A percentile compares a stretch with the other conserved stretches of the same genome.
Conservation (phyloP, 306 rosid genomes). For the Trifolium pratense region DNA sequence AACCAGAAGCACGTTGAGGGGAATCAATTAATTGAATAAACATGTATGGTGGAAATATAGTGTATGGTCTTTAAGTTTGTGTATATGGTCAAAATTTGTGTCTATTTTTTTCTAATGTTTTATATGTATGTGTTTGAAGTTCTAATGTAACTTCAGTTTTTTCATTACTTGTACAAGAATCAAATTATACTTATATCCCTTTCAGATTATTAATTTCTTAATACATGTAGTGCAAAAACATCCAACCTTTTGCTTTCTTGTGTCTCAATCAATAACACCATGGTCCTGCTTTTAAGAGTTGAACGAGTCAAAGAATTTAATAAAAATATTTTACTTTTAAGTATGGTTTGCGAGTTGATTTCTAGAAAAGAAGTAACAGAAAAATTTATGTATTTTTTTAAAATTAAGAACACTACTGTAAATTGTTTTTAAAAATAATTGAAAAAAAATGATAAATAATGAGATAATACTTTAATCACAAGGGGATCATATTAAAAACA, state of each 20-base stretch:
- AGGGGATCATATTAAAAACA: too few species aligned
- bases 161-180: too few species aligned
- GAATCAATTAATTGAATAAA: neutral
- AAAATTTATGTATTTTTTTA: too few species aligned
- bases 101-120: neutral
- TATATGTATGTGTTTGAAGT: neutral
- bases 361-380: too few species aligned
- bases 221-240: neutral
- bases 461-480: too few species aligned
- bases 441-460: too few species aligned
- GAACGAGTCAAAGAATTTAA: constrained; percentile 37
- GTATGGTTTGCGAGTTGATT: too few species aligned
- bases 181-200: too few species aligned
- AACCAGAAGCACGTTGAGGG: constrained; percentile 39
- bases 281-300: neutral
- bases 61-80: too few species aligned
- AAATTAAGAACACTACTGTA: too few species aligned
- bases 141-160: neutral
- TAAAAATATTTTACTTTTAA: too few species aligned
- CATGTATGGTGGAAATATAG: neutral
- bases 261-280: neutral
- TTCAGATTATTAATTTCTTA: neutral
- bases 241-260: constrained; percentile 9
- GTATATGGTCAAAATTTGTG: neutral
- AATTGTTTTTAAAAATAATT: too few species aligned